A percentile compares a stretch with the other conserved stretches of the same genome.
These are phyloP conservation scores for Pisolithus sp. DNA, from an alignment of 768 basidiomycete species.

Conservation along the genomic window DNA sequence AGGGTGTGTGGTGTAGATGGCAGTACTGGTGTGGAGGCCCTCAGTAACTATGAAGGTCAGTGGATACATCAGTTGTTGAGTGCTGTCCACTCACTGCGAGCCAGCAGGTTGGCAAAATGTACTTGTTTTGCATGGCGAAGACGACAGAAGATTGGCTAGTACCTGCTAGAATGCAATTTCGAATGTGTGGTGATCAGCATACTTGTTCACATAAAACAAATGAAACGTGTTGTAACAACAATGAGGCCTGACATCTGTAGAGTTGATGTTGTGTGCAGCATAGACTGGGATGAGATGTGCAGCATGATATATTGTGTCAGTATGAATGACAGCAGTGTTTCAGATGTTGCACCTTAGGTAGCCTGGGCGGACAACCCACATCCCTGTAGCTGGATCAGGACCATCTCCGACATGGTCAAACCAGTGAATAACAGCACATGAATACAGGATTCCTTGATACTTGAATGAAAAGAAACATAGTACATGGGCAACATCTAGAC, in stretches of 20 bases:
- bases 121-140: no score
- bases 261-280: constrained; percentile 7
- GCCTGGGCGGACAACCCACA: constrained; percentile 22
- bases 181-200: constrained; percentile 21
- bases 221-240: constrained; percentile 17
- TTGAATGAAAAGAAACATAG: constrained; percentile 22
- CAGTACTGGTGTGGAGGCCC: no score
- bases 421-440: constrained; percentile 21
- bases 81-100: no score
- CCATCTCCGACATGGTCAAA: constrained; percentile 10
- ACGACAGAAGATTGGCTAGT: no score
- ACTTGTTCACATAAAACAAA: constrained; percentile 21
- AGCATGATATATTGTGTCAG: constrained; percentile 23
- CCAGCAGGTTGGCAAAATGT: no score
- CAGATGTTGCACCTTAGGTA: neutral
- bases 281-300: constrained; percentile 26
- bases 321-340: constrained; percentile 17
- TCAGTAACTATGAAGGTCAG: no score
- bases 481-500: constrained; percentile 13
- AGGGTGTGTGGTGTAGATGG: no score
- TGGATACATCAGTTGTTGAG: no score
- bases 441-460: constrained; percentile 1
- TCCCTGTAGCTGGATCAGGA: constrained; percentile 18
- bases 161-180: constrained; percentile 14
- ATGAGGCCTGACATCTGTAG: constrained; percentile 8